Conservation (phyloP, 2,329 filamentous ascomycete genomes). For the Phaeosphaeria sp. region DNA sequence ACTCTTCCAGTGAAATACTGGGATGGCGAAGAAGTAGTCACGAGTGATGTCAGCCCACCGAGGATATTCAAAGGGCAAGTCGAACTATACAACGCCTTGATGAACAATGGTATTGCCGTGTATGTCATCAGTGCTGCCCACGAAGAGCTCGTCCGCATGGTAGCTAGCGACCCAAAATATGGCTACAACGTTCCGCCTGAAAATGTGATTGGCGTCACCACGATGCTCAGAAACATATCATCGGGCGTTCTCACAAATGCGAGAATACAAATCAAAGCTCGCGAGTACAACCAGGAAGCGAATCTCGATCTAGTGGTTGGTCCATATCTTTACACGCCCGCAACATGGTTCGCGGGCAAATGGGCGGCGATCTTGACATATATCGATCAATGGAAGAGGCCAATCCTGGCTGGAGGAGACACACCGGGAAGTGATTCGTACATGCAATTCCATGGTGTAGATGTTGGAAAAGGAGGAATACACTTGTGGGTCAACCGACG, state of each 20-base stretch:
- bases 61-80: conserved; percentile 34
- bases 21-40: conserved; percentile 32
- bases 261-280: conserved; percentile 33
- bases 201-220: conserved; percentile 41
- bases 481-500: conserved; percentile 39
- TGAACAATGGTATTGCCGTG: conserved; percentile 38
- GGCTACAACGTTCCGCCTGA: conserved; percentile 39
- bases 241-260: conserved; percentile 36
- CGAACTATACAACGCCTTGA: conserved; percentile 38
- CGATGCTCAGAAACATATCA: conserved; percentile 33
- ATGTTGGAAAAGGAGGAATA: conserved; percentile 34
- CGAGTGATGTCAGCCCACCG: conserved; percentile 27
- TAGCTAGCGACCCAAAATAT: conserved; percentile 40
- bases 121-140: conserved; percentile 39
- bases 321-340: conserved; percentile 38
- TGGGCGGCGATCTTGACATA: conserved; percentile 41
- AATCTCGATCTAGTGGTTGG: conserved; percentile 35
- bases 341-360: conserved; percentile 40
- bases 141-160: conserved; percentile 42
- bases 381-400: conserved; percentile 40
- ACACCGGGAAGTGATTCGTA: conserved; percentile 40
- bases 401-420: conserved; percentile 34
- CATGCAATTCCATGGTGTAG: conserved; percentile 41
- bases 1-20: conserved; percentile 33
- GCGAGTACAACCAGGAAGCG: conserved; percentile 30